A percentile compares a stretch with the other conserved stretches of the same genome.
phyloP scores from a whole-genome alignment of 116 monocot genomes.

The Posidonia oceanica region DNA sequence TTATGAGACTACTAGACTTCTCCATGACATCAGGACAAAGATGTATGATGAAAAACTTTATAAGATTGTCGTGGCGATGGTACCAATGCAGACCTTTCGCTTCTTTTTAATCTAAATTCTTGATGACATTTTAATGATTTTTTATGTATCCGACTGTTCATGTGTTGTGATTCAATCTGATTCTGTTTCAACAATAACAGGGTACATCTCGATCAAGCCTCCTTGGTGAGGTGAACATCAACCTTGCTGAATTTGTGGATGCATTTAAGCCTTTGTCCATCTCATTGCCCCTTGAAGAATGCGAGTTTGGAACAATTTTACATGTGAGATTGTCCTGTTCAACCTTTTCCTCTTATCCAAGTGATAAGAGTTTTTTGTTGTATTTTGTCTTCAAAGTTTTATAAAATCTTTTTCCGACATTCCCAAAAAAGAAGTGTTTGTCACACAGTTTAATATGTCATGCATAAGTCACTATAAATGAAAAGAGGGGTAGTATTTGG shows the following conservation, averaged over 20 bases:
- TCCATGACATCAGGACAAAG: conserved; percentile 62
- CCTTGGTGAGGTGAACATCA: conserved; percentile 77
- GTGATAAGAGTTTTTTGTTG: no score
- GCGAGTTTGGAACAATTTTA: conserved; percentile 72
- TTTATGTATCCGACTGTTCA: neutral
- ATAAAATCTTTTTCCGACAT: neutral
- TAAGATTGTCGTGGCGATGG: conserved; percentile 93
- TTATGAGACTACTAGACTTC: conserved; percentile 92
- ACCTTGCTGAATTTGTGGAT: conserved; percentile 83
- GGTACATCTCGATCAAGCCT: conserved; percentile 71
- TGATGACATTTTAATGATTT: neutral
- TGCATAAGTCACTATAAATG: neutral
- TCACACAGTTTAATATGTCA: neutral
- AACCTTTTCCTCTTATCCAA: neutral
- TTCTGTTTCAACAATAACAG: conserved; percentile 21
- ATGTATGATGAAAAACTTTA: conserved; percentile 88
- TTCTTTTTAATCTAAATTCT: conserved; percentile 1
- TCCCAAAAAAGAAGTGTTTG: neutral
- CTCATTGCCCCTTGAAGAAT: conserved; percentile 59
- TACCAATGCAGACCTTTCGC: conserved; percentile 12
- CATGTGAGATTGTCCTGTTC: conserved; percentile 45
- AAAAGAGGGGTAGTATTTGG: neutral
- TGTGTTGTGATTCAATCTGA: neutral
- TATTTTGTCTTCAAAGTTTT: no score
- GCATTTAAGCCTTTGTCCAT: conserved; percentile 73